These are phyloP conservation scores for Nothopassalora personata DNA, from an alignment of 2,329 filamentous ascomycete genomes.

Conservation along the genomic window DNA sequence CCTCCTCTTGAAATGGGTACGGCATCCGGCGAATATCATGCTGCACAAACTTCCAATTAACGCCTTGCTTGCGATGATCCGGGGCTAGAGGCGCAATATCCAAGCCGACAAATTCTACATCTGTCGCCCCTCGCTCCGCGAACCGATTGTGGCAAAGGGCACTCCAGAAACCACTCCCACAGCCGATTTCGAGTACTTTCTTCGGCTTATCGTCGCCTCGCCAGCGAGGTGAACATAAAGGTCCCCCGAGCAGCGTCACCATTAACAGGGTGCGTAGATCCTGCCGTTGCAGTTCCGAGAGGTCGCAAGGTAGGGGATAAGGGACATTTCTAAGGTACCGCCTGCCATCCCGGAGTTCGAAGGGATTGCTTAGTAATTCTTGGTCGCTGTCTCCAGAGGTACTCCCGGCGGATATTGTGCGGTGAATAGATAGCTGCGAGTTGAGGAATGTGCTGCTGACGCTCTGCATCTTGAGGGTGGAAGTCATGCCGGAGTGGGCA, in stretches of 20 bases:
- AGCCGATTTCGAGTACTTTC: conserved; percentile 79
- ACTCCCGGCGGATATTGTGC: not conserved
- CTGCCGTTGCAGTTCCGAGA: conserved; percentile 81
- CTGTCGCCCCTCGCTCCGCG: conserved; percentile 58
- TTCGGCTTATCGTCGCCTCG: conserved; percentile 61
- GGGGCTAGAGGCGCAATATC: conserved; percentile 72
- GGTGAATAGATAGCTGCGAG: not conserved
- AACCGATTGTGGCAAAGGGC: conserved; percentile 81
- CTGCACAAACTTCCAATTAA: conserved; percentile 84
- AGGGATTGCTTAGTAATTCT: conserved; percentile 14
- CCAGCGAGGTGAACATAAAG: conserved; percentile 67
- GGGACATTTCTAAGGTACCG: conserved; percentile 74
- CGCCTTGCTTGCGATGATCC: conserved; percentile 61
- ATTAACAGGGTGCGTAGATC: conserved; percentile 76
- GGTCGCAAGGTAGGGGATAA: conserved; percentile 85
- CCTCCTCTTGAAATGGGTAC: conserved; percentile 70
- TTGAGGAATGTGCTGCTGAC: not conserved
- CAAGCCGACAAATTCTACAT: conserved; percentile 73
- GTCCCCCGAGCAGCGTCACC: conserved; percentile 73
- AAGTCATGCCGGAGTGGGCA: not conserved
- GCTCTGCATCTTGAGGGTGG: not conserved
- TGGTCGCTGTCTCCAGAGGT: conserved; percentile 10
- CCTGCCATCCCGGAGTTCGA: conserved; percentile 66
- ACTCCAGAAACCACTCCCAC: conserved; percentile 85
- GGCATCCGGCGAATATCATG: conserved; percentile 74